Conservation (phyloP, 257 asterid genomes). For the Capsicum pubescens region DNA sequence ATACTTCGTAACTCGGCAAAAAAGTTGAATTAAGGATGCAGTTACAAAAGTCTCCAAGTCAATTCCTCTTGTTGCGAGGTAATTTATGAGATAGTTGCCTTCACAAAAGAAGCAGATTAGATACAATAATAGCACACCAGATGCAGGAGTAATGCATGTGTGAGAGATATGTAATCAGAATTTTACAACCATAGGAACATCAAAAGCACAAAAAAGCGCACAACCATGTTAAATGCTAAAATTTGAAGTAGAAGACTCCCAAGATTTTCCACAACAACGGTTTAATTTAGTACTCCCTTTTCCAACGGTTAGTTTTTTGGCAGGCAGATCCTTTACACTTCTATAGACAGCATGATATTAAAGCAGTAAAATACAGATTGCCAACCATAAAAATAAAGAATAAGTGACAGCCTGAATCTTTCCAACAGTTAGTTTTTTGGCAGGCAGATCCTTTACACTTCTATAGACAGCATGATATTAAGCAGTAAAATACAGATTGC, state of each 20-base stretch:
- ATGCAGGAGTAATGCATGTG: not conserved
- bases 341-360: not conserved
- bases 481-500: not conserved
- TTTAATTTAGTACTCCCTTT: not conserved
- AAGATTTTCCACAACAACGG: not conserved
- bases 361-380: not conserved
- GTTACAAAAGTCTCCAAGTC: conserved; percentile 91
- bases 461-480: not conserved
- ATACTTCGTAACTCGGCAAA: conserved; percentile 93
- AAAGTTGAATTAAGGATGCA: conserved; percentile 87
- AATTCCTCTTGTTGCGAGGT: conserved; percentile 98
- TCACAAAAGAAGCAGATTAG: conserved; percentile 62
- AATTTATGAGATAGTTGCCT: conserved; percentile 95
- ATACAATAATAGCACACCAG: conserved; percentile 17
- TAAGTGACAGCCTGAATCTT: not conserved
- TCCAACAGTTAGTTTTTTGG: conserved; percentile 1
- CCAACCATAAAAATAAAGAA: not conserved
- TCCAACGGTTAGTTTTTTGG: not conserved
- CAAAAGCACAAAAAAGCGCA: not conserved
- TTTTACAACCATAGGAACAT: not conserved
- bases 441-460: not conserved
- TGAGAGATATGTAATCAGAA: conserved; percentile 2
- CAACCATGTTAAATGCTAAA: not conserved
- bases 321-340: not conserved
- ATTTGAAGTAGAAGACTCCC: not conserved